Percentiles rank a stretch among this genome's conserved stretches.
Conservation (phyloP, 345 rosid genomes). For the Aquilaria yunnanensis region DNA sequence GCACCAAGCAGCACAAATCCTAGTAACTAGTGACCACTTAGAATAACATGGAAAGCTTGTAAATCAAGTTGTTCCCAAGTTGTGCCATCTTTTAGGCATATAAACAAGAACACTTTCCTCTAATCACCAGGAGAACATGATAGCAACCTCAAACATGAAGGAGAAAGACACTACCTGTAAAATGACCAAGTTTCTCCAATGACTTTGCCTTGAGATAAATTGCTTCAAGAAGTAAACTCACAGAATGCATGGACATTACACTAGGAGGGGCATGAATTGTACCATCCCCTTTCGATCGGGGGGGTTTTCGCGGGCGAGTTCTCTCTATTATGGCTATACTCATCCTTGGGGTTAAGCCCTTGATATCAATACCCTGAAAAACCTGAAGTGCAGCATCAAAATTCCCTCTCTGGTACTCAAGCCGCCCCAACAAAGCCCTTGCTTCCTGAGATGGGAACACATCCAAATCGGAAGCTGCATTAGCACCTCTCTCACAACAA, state of each 20-base stretch:
- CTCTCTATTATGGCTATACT: slow-evolving; percentile 55
- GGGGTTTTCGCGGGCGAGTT: slow-evolving; percentile 42
- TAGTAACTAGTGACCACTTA: background rate
- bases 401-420: slow-evolving; percentile 87
- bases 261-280: slow-evolving; percentile 19
- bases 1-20: background rate
- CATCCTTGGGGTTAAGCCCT: slow-evolving; percentile 61
- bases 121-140: background rate
- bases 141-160: background rate
- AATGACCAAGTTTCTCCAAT: slow-evolving; percentile 57
- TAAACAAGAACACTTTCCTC: background rate
- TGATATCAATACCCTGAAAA: slow-evolving; percentile 80
- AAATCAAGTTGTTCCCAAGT: background rate
- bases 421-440: slow-evolving; percentile 90
- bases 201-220: slow-evolving; percentile 87
- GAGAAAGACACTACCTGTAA: slow-evolving; percentile 37
- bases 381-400: slow-evolving; percentile 96
- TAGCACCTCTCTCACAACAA: background rate
- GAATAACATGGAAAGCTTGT: background rate
- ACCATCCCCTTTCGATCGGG: slow-evolving; percentile 41
- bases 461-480: slow-evolving; percentile 6
- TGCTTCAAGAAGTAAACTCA: slow-evolving; percentile 86
- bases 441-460: slow-evolving; percentile 64
- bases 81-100: background rate
- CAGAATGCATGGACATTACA: slow-evolving; percentile 87